Conservation (phyloP, 305 asterid species). For the Fraxinus floribunda region DNA sequence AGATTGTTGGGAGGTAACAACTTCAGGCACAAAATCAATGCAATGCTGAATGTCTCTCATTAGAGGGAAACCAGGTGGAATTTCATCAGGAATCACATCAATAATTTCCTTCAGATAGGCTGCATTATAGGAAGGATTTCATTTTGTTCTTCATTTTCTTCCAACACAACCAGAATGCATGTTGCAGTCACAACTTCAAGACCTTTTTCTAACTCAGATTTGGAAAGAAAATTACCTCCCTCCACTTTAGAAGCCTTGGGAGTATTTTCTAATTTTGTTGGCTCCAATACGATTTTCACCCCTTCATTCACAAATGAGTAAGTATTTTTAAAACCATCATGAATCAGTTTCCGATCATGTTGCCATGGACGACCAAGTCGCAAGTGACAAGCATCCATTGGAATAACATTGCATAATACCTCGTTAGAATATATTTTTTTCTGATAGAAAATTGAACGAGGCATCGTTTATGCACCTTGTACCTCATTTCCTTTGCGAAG, state of each 20-base stretch:
- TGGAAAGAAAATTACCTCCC: not conserved
- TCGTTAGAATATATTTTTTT: too few relatives aligned
- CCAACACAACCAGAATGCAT: not conserved
- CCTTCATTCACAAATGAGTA: slow-evolving; percentile 15
- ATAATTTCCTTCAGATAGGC: not conserved
- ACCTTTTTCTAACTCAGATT: not conserved
- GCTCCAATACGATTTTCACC: not conserved
- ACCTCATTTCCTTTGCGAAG: not conserved
- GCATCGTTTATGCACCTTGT: slow-evolving; percentile 8
- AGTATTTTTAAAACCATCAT: slow-evolving; percentile 22
- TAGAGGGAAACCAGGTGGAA: not conserved
- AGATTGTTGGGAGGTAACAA: slow-evolving; percentile 20
- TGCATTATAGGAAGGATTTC: not conserved
- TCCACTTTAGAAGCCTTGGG: not conserved
- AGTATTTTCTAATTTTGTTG: not conserved
- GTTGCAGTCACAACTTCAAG: not conserved
- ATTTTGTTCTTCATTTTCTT: not conserved
- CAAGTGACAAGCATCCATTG: slow-evolving; percentile 30
- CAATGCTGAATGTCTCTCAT: slow-evolving; percentile 23
- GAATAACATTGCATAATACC: too few relatives aligned
- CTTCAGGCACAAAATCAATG: slow-evolving; percentile 12
- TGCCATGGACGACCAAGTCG: slow-evolving; percentile 18
- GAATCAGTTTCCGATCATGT: slow-evolving; percentile 9
- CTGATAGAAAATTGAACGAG: not conserved
- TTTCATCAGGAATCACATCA: slow-evolving; percentile 10